phyloP scores from a whole-genome alignment of 106 monocot species.

The Dendrobium catenatum region DNA sequence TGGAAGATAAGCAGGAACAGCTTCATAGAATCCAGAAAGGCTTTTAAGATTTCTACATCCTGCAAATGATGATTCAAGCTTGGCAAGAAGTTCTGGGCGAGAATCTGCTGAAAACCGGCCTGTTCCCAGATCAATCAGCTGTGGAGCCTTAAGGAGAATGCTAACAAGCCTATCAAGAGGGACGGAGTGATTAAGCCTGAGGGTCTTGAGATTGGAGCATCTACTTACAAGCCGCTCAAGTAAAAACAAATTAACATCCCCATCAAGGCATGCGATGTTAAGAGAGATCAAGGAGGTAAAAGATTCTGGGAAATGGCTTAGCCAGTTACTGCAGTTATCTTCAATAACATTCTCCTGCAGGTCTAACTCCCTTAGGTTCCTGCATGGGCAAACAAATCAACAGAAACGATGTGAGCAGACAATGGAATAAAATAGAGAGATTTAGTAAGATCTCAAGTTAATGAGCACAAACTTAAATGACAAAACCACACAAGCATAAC shows the following conservation, averaged over 20 bases:
- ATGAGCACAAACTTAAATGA: too few relatives aligned
- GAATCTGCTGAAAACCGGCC: constrained; percentile 30
- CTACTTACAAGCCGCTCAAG: constrained; percentile 61
- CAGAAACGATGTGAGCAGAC: too few relatives aligned
- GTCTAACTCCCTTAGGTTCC: constrained; percentile 60
- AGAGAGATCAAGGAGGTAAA: constrained; percentile 60
- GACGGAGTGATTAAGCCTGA: constrained; percentile 60
- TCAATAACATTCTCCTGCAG: constrained; percentile 64
- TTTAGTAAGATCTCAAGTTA: too few relatives aligned
- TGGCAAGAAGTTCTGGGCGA: constrained; percentile 42
- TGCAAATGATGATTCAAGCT: constrained; percentile 54
- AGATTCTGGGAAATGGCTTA: constrained; percentile 57
- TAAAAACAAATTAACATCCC: constrained; percentile 46
- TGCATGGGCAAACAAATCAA: constrained; percentile 4
- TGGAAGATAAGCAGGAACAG: constrained; percentile 45
- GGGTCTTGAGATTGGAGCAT: constrained; percentile 50
- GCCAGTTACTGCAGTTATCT: constrained; percentile 59
- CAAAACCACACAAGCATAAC: too few relatives aligned
- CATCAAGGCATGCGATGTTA: constrained; percentile 59
- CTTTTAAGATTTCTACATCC: constrained; percentile 48
- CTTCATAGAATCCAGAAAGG: constrained; percentile 70
- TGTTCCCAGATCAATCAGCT: too few relatives aligned
- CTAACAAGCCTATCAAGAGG: constrained; percentile 41
- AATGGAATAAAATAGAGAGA: too few relatives aligned
- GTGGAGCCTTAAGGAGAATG: too few relatives aligned